Base-by-base conservation (phyloP, 768 basidiomycete species). In the Boletus edulis region DNA sequence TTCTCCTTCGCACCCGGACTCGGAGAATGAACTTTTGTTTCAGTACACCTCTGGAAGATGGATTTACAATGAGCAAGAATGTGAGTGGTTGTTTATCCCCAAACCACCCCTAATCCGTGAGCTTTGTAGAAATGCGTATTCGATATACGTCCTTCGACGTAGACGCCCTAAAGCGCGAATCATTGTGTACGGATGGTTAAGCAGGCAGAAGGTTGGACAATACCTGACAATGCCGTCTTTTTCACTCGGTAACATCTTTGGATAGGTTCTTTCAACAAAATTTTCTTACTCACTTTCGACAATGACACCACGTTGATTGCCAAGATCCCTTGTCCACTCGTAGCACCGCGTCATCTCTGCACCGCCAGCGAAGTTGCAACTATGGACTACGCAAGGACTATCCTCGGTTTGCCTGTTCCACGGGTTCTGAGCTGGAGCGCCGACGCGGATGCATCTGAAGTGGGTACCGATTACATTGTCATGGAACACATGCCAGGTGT, bases 291-390 rank as follows among this genome's bases (percentile, higher is more conserved):
- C 14, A 52, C 51, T 1, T 62, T 61, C 13, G 52, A 57, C 47
- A 61, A 43, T 22, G 56, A 41, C 51, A 27, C 22, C 22, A 51
- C 61, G 49, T 49, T 55, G 45, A 35, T 61, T 18, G 60, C 60
- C 42, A 57, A 57, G 10, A 52, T 62, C 38, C 54, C 62, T 5
- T 58, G 49, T 34, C 58, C 64, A 17, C 43, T 73, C 5, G 67
- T 67, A 20, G 72, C 67, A 0, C 68, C 68, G 13, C 51, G 59
- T 10, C 64, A 59, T 48, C 55, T 69, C 37, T 53, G 58, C 14
- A 73, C 71, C 2, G 73, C 74, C 9, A 74, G 72, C 50, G 73
- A 74, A 51, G 73, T 73, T 7, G 73, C 72, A 14, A 75, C 73
- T 3, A 66, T 73, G 56, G 62, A 73, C 27, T 74, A 63, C 52